Evolutionary conservation across 2,329 filamentous ascomycete species (phyloP).

Genomic region (Cladosporium halotolerans): DNA sequence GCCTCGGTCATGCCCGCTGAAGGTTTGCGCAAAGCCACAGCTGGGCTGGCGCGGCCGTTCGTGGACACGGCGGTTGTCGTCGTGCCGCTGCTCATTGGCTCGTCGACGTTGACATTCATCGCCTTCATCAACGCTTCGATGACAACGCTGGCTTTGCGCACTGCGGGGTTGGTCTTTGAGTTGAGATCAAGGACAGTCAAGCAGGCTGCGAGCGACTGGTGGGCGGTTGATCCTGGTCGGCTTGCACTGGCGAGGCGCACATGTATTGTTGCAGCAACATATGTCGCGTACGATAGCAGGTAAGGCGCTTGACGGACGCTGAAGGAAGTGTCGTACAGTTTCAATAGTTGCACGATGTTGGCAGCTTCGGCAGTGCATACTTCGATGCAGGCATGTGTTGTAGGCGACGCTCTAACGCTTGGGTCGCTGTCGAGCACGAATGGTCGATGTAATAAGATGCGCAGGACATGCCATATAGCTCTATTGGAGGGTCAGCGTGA

Average conservation of each 20-base stretch:
- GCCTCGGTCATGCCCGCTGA: neutral
- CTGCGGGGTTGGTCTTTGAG: constrained; percentile 45
- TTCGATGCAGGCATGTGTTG: constrained; percentile 38
- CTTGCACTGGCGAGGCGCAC: constrained; percentile 45
- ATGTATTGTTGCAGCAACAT: constrained; percentile 49
- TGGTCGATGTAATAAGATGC: constrained; percentile 4
- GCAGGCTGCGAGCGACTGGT: constrained; percentile 38
- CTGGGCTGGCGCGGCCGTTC: neutral
- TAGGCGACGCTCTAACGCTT: constrained; percentile 21
- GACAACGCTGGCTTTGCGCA: constrained; percentile 40
- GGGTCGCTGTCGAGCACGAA: constrained; percentile 6
- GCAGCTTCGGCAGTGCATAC: constrained; percentile 42
- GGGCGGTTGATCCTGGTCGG: constrained; percentile 33
- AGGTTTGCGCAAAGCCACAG: neutral
- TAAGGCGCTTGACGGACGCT: constrained; percentile 45
- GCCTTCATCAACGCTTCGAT: constrained; percentile 42
- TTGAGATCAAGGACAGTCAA: constrained; percentile 44
- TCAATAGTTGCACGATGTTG: constrained; percentile 39
- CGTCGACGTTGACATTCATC: constrained; percentile 30
- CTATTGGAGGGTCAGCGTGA: neutral
- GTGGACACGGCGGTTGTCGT: neutral
- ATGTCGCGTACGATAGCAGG: constrained; percentile 49
- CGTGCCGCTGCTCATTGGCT: neutral
- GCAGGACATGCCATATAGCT: constrained; percentile 5
- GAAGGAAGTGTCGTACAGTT: constrained; percentile 41